Conservation (phyloP, 1,284 basidiomycete genomes). For the Cutaneotrichosporon cutaneum region DNA sequence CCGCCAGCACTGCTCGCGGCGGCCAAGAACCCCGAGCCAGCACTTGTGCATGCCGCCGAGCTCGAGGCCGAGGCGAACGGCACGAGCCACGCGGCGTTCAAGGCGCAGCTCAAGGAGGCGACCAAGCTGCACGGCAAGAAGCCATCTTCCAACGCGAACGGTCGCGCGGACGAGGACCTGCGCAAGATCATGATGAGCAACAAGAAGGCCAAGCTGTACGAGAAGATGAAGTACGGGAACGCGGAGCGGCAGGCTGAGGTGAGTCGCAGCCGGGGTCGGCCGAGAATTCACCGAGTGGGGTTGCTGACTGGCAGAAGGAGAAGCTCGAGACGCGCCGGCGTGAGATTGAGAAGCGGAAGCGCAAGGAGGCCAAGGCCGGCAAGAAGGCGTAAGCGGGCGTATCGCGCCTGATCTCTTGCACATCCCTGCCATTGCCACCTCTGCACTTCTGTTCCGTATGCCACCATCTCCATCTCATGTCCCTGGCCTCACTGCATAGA, state of each 20-base stretch:
- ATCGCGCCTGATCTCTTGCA: not conserved
- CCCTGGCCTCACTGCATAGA: conserved; percentile 2
- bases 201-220: conserved; percentile 92
- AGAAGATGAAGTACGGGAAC: conserved; percentile 88
- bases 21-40: conserved; percentile 63
- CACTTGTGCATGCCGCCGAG: conserved; percentile 81
- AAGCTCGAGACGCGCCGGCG: conserved; percentile 64
- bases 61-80: conserved; percentile 89
- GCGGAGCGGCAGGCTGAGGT: conserved; percentile 79
- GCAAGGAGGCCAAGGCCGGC: conserved; percentile 46
- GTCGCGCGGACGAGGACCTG: conserved; percentile 74
- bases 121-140: conserved; percentile 56
- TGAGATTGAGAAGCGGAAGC: conserved; percentile 62
- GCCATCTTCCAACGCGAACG: conserved; percentile 33
- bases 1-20: conserved; percentile 60
- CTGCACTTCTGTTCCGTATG: not conserved
- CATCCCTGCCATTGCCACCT: not conserved
- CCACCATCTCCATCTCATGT: too few species aligned
- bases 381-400: conserved; percentile 9
- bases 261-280: conserved; percentile 43
- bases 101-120: conserved; percentile 72
- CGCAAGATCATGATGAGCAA: conserved; percentile 99
- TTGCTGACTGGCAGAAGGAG: conserved; percentile 56
- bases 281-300: too few species aligned
- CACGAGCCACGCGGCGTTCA: conserved; percentile 77